phyloP scores from a whole-genome alignment of 192 early-diverging fungal species.

The Podila verticillata region DNA sequence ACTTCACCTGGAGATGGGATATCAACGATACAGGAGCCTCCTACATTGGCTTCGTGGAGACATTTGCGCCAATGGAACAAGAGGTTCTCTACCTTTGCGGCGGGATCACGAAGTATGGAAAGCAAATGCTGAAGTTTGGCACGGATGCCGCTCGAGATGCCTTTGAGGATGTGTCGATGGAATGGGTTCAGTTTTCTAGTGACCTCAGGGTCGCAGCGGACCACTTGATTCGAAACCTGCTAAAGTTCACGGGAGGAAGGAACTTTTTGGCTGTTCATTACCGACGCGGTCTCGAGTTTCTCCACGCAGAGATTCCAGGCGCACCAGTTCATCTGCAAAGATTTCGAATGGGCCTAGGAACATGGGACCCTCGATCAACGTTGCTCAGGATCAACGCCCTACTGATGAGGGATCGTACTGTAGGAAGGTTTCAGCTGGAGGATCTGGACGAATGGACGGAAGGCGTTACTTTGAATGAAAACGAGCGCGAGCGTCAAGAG shows the following conservation, averaged over 20 bases:
- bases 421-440: too few relatives aligned
- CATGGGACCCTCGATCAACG: not conserved
- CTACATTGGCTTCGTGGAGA: slow-evolving; percentile 5
- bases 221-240: slow-evolving; percentile 11
- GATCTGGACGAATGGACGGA: too few relatives aligned
- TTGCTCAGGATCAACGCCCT: not conserved
- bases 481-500: too few relatives aligned
- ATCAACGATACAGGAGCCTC: not conserved
- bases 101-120: slow-evolving; percentile 3
- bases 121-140: not conserved
- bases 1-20: not conserved
- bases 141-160: slow-evolving; percentile 2
- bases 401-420: not conserved
- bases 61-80: not conserved
- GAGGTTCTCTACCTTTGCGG: slow-evolving; percentile 3
- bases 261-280: not conserved
- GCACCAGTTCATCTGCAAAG: not conserved
- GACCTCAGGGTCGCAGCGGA: not conserved
- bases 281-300: too few relatives aligned
- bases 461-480: too few relatives aligned
- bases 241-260: slow-evolving; percentile 1
- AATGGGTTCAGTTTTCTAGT: slow-evolving; percentile 5
- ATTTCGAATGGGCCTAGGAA: not conserved
- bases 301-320: not conserved
- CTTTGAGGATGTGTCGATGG: slow-evolving; percentile 6